phyloP scores from a whole-genome alignment of 805 yeast species.

The Yarrowia osloensis region DNA sequence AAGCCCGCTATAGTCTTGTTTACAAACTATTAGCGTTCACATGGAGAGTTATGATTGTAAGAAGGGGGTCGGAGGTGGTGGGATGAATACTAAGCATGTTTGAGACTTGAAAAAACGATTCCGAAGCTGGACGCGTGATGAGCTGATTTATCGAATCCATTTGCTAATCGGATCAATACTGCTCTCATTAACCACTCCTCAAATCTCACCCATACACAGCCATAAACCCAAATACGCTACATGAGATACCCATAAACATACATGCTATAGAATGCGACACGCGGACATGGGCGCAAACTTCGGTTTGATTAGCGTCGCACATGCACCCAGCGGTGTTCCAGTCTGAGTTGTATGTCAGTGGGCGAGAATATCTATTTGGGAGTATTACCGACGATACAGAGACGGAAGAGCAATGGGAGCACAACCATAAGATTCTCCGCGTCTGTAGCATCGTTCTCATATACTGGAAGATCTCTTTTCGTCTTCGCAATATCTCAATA shows the following conservation, averaged over 20 bases:
- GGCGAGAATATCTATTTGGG: background rate
- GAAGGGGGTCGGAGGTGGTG: background rate
- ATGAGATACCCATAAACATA: background rate
- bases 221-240: conserved; percentile 4
- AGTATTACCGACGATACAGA: background rate
- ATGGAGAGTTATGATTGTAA: background rate
- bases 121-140: background rate
- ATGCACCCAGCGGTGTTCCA: background rate
- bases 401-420: no score
- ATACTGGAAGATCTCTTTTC: background rate
- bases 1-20: background rate
- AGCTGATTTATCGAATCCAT: background rate
- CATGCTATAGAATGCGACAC: background rate
- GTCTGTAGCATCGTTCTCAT: background rate
- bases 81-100: background rate
- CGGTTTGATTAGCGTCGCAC: conserved; percentile 6
- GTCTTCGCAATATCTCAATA: background rate
- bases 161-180: background rate
- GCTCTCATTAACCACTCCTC: background rate
- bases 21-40: background rate
- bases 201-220: background rate
- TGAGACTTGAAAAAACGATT: background rate
- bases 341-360: background rate
- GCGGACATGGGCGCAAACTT: background rate
- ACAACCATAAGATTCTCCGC: background rate